Percentiles rank a stretch among this genome's conserved stretches.
Conservation (phyloP, 2,329 filamentous ascomycete species). For the Coniochaeta prunicola region DNA sequence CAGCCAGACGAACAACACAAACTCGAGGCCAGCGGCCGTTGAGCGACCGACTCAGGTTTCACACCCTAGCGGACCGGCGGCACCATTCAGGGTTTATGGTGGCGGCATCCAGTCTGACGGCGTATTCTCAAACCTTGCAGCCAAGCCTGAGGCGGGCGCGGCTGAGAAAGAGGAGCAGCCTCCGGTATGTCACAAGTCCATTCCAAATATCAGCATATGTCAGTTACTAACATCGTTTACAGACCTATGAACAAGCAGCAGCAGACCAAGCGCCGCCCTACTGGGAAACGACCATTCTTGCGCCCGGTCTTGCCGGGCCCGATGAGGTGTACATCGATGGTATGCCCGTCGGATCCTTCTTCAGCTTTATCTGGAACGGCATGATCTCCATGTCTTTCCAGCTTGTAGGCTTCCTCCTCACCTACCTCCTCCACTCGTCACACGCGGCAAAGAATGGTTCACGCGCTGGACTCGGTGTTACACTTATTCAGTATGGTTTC, state of each 20-base stretch:
- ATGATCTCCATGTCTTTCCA: conserved; percentile 98
- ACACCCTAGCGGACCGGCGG: conserved; percentile 15
- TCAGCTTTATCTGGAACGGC: conserved; percentile 84
- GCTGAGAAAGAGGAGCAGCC: conserved; percentile 82
- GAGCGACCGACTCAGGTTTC: conserved; percentile 19
- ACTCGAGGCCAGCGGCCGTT: conserved; percentile 3
- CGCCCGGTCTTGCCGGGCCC: conserved; percentile 78
- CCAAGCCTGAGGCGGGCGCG: conserved; percentile 76
- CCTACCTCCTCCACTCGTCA: conserved; percentile 94
- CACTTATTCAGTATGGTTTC: conserved; percentile 93
- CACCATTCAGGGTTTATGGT: conserved; percentile 54
- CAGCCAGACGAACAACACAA: conserved; percentile 8
- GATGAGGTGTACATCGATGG: conserved; percentile 98
- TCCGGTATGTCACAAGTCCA: conserved; percentile 62
- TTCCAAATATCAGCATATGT: too few relatives aligned
- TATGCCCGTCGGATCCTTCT: conserved; percentile 82
- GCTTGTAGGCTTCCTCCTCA: conserved; percentile 93
- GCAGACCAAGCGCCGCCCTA: conserved; percentile 94
- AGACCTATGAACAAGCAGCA: conserved; percentile 98
- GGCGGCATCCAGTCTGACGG: conserved; percentile 80
- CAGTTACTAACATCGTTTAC: conserved; percentile 27
- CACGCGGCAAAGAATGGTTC: conserved; percentile 98
- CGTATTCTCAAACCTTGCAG: conserved; percentile 91
- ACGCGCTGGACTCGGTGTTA: conserved; percentile 87
- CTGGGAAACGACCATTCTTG: conserved; percentile 98